phyloP scores from a whole-genome alignment of 306 rosid genomes.

The Delonix regia region DNA sequence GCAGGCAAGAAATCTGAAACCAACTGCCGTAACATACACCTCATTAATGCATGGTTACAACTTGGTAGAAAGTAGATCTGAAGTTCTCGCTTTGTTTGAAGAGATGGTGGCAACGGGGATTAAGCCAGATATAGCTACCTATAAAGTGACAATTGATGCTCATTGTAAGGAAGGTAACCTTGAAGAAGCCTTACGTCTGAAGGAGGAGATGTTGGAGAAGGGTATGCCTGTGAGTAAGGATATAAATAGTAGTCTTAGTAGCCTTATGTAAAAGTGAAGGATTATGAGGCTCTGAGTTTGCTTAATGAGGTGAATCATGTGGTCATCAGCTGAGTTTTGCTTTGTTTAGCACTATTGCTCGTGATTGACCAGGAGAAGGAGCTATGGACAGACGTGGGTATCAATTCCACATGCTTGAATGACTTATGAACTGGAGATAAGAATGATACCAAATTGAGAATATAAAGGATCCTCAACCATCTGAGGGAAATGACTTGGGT shows the following conservation, averaged over 20 bases:
- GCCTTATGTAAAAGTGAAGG: neutral
- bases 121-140: conserved; percentile 8
- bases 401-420: neutral
- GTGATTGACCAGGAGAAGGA: conserved; percentile 11
- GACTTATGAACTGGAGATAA: neutral
- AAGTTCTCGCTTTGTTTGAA: conserved; percentile 19
- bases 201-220: conserved; percentile 22
- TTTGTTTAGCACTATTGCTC: neutral
- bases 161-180: conserved; percentile 7
- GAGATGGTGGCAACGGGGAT: conserved; percentile 25
- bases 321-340: neutral
- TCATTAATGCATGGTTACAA: conserved; percentile 27
- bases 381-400: neutral
- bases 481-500: neutral
- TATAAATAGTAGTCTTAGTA: neutral
- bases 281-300: neutral
- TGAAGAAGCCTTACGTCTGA: conserved; percentile 14
- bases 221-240: neutral
- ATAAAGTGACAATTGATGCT: conserved; percentile 7
- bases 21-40: conserved; percentile 12
- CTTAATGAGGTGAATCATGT: neutral
- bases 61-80: conserved; percentile 17
- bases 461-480: neutral
- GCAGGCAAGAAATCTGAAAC: conserved; percentile 20
- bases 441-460: neutral